These are phyloP conservation scores for Firmiana major DNA, from an alignment of 345 rosid species.

Conservation along the genomic window DNA sequence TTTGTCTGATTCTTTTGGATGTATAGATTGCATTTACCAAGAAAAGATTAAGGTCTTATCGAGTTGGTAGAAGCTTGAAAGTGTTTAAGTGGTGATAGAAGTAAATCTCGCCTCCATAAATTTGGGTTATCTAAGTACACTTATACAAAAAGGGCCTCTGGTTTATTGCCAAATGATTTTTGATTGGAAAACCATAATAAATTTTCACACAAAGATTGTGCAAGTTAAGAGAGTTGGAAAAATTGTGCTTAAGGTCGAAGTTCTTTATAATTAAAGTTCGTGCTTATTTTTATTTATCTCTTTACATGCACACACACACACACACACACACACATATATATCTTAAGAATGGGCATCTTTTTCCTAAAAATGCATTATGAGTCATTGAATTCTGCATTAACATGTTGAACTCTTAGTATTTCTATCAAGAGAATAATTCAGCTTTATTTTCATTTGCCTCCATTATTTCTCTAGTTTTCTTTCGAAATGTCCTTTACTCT, in stretches of 20 bases:
- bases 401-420: constrained; percentile 3
- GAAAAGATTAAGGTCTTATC: neutral
- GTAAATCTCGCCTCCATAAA: neutral
- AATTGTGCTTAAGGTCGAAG: neutral
- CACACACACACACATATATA: neutral
- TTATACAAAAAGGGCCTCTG: neutral
- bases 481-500: neutral
- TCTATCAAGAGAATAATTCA: neutral
- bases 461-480: neutral
- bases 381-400: neutral
- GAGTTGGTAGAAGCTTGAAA: constrained; percentile 7
- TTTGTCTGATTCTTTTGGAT: too few relatives aligned
- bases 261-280: neutral
- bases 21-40: neutral
- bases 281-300: neutral
- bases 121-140: neutral
- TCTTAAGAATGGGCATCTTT: neutral
- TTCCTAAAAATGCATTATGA: neutral
- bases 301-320: too few relatives aligned
- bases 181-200: neutral
- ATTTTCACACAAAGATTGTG: neutral
- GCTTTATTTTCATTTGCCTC: neutral
- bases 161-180: neutral
- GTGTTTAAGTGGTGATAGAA: neutral
- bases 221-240: neutral